Base-by-base conservation (phyloP, 1,284 basidiomycete genomes). In the Leccinum pachyderme region DNA sequence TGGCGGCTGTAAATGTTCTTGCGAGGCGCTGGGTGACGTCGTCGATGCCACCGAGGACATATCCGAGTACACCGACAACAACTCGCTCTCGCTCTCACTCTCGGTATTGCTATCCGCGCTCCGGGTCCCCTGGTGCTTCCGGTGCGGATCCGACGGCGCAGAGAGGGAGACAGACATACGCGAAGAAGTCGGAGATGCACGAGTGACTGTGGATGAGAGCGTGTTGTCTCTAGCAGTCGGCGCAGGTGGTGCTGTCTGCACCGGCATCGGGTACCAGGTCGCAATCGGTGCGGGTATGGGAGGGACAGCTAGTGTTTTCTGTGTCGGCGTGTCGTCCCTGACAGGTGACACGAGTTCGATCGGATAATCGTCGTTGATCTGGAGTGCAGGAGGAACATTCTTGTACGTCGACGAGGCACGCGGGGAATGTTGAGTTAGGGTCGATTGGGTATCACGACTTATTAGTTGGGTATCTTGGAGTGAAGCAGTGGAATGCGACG, bases 271-370 rank as follows among this genome's bases (percentile, higher is more conserved):
- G 0, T 73, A 72, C 29, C 79, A 77, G 1, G 79, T 75, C 2
- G 66, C 75, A 2, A 80, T 80, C 1, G 79, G 4, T 15, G 13
- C 83, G 4, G 80, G 77, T 53, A 85, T 83, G 9, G 64, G 71
- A 12, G 83, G 83, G 47, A 85, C 79, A 3, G 76, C 73, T 11
- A 78, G 59, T 1, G 75, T 74, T 8, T 69, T 72, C 49, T 74
- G 77, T 2, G 65, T 67, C 46, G 41, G 51, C 1, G 43, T 48
- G 25, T 59, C 59, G 9, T 51, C 24, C 12, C n/a, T 48, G 5
- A 54, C 8, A 13, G 52, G 62, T 0, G 54, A 56, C 25, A 66
- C 51, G 27, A 63, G 52, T 39, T 70, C 62, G 3, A 70, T 57
- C 11, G 64, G 59, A 24, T 61, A 56, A 7, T 46, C 28, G 24